phyloP scores from a whole-genome alignment of 805 yeast species.

The Saturnispora zaruensis region DNA sequence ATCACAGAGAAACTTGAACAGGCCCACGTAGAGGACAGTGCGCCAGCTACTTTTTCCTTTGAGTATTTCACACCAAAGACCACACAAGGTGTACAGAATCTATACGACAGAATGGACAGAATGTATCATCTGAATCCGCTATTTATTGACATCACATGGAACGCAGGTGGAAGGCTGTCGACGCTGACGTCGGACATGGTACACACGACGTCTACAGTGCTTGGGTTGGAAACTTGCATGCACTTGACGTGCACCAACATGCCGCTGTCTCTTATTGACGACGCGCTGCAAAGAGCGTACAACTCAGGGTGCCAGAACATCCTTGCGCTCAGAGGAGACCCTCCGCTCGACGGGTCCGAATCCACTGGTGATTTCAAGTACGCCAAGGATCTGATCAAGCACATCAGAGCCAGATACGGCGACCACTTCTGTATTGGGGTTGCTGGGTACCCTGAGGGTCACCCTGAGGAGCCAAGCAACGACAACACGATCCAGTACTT shows the following conservation, averaged over 20 bases:
- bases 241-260: conserved; percentile 95
- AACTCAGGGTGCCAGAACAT: conserved; percentile 93
- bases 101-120: conserved; percentile 95
- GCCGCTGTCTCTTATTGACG: conserved; percentile 72
- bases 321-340: conserved; percentile 91
- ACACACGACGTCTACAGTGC: conserved; percentile 77
- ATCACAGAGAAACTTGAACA: conserved; percentile 37
- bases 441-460: conserved; percentile 97
- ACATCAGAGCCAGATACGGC: conserved; percentile 72
- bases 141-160: conserved; percentile 96
- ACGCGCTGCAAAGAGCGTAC: conserved; percentile 78
- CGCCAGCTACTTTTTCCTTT: conserved; percentile 75
- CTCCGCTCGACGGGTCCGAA: conserved; percentile 69
- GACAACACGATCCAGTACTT: conserved; percentile 49
- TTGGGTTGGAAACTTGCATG: conserved; percentile 95
- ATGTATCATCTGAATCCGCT: conserved; percentile 90
- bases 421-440: conserved; percentile 91
- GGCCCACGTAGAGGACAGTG: conserved; percentile 28
- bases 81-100: conserved; percentile 89
- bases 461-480: conserved; percentile 70
- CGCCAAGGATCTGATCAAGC: conserved; percentile 76
- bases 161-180: conserved; percentile 89
- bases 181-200: conserved; percentile 86
- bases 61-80: conserved; percentile 98
- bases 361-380: conserved; percentile 78